A percentile compares a stretch with the other conserved stretches of the same genome.
phyloP scores from a whole-genome alignment of 2,329 filamentous ascomycete genomes.

The Ramularia endophylla region DNA sequence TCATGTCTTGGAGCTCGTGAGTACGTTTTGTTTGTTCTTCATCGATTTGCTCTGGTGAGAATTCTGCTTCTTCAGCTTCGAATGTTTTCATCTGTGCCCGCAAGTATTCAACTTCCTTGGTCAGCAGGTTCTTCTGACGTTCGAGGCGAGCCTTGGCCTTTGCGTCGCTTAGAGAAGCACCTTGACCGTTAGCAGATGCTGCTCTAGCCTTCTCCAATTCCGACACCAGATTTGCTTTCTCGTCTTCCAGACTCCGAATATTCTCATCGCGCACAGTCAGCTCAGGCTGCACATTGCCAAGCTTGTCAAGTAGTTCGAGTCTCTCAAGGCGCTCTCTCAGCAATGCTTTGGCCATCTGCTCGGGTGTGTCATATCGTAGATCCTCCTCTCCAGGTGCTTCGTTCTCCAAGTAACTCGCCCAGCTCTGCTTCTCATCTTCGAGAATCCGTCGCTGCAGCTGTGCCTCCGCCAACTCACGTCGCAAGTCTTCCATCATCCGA shows the following conservation, averaged over 20 bases:
- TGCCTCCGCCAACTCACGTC: slow-evolving; percentile 71
- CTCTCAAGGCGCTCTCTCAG: slow-evolving; percentile 76
- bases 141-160: slow-evolving; percentile 71
- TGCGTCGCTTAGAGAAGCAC: slow-evolving; percentile 48
- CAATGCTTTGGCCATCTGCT: slow-evolving; percentile 77
- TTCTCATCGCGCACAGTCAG: slow-evolving; percentile 68
- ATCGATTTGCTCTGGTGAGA: slow-evolving; percentile 75
- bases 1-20: slow-evolving; percentile 73
- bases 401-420: slow-evolving; percentile 77
- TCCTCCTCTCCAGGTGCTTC: slow-evolving; percentile 56
- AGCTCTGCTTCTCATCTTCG: slow-evolving; percentile 80
- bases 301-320: slow-evolving; percentile 69
- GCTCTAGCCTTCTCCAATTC: slow-evolving; percentile 66
- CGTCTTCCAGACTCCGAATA: slow-evolving; percentile 64
- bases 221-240: slow-evolving; percentile 57
- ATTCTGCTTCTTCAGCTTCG: slow-evolving; percentile 80
- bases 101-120: slow-evolving; percentile 91
- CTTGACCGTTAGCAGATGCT: slow-evolving; percentile 6
- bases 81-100: slow-evolving; percentile 84
- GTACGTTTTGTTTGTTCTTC: slow-evolving; percentile 68
- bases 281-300: slow-evolving; percentile 75
- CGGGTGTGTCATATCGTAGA: slow-evolving; percentile 78
- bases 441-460: slow-evolving; percentile 77
- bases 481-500: slow-evolving; percentile 65
- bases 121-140: slow-evolving; percentile 73